These are phyloP conservation scores for Camillea tinctor DNA, from an alignment of 2,329 filamentous ascomycete genomes.

Conservation along the genomic window DNA sequence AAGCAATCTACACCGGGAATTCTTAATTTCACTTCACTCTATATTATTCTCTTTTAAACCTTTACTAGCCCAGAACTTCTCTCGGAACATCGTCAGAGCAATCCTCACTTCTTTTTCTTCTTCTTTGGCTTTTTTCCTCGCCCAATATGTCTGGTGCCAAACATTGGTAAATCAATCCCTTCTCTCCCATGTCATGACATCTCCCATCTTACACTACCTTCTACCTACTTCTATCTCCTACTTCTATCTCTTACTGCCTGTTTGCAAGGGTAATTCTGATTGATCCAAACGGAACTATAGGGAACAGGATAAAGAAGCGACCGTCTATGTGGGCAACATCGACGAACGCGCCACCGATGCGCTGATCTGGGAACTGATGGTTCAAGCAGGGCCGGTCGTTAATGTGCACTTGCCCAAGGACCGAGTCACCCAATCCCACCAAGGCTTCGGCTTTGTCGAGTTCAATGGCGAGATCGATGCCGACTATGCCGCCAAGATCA, in stretches of 20 bases:
- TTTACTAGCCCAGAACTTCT: neutral
- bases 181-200: no score
- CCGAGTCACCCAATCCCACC: constrained; percentile 92
- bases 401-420: constrained; percentile 99
- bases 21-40: constrained; percentile 1
- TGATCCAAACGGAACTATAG: constrained; percentile 48
- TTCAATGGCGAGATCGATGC: constrained; percentile 94
- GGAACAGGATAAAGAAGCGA: constrained; percentile 98
- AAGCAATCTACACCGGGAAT: neutral
- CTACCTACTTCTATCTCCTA: no score
- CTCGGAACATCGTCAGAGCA: no score
- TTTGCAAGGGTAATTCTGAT: neutral
- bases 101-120: no score
- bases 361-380: constrained; percentile 95
- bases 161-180: constrained; percentile 29
- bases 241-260: no score
- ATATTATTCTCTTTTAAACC: neutral
- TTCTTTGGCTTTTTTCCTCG: no score
- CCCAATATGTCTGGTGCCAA: constrained; percentile 43
- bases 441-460: constrained; percentile 98
- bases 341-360: constrained; percentile 92
- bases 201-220: no score
- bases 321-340: constrained; percentile 96
- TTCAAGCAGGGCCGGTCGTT: constrained; percentile 94
- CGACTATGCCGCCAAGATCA: constrained; percentile 93